Evolutionary conservation across 352 stramenopile species (phyloP).

Genomic region (Discostella stelligera): DNA sequence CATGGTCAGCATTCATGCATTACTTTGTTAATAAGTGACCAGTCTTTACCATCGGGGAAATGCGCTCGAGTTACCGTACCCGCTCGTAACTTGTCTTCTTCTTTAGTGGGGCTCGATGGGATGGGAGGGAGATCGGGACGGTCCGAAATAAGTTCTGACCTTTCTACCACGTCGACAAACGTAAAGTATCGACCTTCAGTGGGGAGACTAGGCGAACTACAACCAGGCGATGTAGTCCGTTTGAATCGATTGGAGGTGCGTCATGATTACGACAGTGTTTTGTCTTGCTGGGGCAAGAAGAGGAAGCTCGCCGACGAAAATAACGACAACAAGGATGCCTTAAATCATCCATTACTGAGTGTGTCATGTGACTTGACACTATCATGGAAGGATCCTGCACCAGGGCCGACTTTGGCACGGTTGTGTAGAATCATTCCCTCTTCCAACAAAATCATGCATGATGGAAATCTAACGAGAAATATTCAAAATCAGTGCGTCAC

Average conservation of each 20-base stretch:
- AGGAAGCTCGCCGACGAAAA: background rate
- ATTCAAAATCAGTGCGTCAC: background rate
- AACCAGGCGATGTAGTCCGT: conserved; percentile 16
- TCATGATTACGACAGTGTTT: conserved; percentile 2
- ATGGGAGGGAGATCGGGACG: background rate
- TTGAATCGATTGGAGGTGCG: conserved; percentile 21
- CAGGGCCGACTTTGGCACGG: conserved; percentile 17
- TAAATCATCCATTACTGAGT: background rate
- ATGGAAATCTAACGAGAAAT: background rate
- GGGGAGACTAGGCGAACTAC: background rate
- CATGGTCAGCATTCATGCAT: background rate
- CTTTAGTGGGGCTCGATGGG: background rate
- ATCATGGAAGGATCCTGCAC: conserved; percentile 27
- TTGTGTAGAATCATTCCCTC: conserved; percentile 34
- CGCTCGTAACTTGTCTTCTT: background rate
- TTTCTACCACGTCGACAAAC: no score
- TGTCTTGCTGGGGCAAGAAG: background rate
- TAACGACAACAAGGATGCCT: background rate
- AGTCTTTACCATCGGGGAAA: conserved; percentile 6
- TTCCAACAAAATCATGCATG: background rate
- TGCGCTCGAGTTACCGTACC: conserved; percentile 10
- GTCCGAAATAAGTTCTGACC: background rate
- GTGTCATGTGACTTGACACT: conserved; percentile 31
- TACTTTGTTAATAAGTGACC: conserved; percentile 11
- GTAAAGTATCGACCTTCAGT: background rate